Conservation (phyloP, 1,284 basidiomycete species). For the Trichosporon sp. region DNA sequence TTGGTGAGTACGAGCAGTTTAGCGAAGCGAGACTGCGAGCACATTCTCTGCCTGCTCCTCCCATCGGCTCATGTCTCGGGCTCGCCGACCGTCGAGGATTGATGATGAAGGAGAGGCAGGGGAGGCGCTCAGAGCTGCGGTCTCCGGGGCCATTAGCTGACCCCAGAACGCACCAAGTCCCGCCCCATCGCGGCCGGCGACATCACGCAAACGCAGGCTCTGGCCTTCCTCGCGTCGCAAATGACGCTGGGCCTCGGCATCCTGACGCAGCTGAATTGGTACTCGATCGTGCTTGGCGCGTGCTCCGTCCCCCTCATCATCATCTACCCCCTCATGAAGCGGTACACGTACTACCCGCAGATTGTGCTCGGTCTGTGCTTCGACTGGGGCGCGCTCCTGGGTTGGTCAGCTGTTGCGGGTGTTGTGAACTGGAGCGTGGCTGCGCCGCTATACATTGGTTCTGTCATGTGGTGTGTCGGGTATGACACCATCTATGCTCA, state of each 20-base stretch:
- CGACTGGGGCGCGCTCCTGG: constrained; percentile 95
- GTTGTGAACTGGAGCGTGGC: constrained; percentile 79
- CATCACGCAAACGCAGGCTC: constrained; percentile 73
- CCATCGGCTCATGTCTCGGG: too few species aligned
- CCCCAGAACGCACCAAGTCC: constrained; percentile 65
- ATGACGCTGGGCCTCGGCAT: constrained; percentile 83
- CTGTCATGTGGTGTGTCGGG: constrained; percentile 89
- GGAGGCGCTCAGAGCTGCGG: too few species aligned
- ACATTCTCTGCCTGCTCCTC: too few species aligned
- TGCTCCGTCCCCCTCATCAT: constrained; percentile 84
- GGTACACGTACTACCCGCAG: constrained; percentile 96
- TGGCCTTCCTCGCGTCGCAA: constrained; percentile 81
- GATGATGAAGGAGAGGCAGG: background rate
- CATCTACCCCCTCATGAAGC: constrained; percentile 96
- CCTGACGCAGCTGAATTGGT: constrained; percentile 88
- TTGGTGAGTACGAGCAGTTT: constrained; percentile 65
- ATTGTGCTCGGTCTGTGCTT: constrained; percentile 89
- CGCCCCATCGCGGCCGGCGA: constrained; percentile 80
- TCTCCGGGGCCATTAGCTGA: background rate
- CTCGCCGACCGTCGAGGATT: background rate
- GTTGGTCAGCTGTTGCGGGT: constrained; percentile 92
- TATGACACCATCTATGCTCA: constrained; percentile 99
- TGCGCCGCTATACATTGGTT: constrained; percentile 85
- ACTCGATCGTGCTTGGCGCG: constrained; percentile 90
- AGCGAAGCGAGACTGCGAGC: background rate